These are phyloP conservation scores for Podaxis pistillaris DNA, from an alignment of 768 basidiomycete species.

Conservation along the genomic window DNA sequence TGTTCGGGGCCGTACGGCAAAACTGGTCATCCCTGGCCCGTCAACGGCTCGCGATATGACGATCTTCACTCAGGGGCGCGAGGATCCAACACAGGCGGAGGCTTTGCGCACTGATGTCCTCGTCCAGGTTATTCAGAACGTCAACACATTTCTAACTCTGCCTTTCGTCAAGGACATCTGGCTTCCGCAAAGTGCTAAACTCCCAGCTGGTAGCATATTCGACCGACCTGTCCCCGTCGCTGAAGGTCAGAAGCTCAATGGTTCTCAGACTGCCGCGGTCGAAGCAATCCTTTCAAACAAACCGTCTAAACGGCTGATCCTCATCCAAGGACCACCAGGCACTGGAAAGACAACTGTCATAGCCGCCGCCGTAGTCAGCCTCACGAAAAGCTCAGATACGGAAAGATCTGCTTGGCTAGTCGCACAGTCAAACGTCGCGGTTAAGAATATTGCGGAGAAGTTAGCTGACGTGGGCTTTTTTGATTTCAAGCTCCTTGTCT, in stretches of 20 bases:
- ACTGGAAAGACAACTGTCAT: slow-evolving; percentile 68
- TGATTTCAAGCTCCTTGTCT: slow-evolving; percentile 62
- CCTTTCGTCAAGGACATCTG: slow-evolving; percentile 37
- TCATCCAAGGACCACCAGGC: slow-evolving; percentile 57
- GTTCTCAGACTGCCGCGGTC: slow-evolving; percentile 34
- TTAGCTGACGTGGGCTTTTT: slow-evolving; percentile 43
- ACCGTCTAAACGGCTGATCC: slow-evolving; percentile 24
- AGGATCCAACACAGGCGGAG: slow-evolving; percentile 49
- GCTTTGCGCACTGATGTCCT: slow-evolving; percentile 23
- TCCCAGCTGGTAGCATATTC: slow-evolving; percentile 15
- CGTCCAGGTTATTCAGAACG: slow-evolving; percentile 26
- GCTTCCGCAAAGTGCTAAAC: slow-evolving; percentile 21
- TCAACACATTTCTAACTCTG: slow-evolving; percentile 24
- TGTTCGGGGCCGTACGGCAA: slow-evolving; percentile 40
- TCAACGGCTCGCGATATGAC: slow-evolving; percentile 27
- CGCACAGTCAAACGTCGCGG: slow-evolving; percentile 76
- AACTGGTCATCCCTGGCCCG: slow-evolving; percentile 25
- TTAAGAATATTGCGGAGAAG: slow-evolving; percentile 80
- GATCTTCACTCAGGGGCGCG: slow-evolving; percentile 47
- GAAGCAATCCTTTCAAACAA: slow-evolving; percentile 32
- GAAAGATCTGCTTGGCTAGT: slow-evolving; percentile 55
- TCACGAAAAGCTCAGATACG: slow-evolving; percentile 26
- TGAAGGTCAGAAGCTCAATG: slow-evolving; percentile 27
- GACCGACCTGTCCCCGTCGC: not conserved
- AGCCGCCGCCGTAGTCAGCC: slow-evolving; percentile 42